These are phyloP conservation scores for Aureobasidium sp. DNA, from an alignment of 2,329 filamentous ascomycete species.

Conservation along the genomic window DNA sequence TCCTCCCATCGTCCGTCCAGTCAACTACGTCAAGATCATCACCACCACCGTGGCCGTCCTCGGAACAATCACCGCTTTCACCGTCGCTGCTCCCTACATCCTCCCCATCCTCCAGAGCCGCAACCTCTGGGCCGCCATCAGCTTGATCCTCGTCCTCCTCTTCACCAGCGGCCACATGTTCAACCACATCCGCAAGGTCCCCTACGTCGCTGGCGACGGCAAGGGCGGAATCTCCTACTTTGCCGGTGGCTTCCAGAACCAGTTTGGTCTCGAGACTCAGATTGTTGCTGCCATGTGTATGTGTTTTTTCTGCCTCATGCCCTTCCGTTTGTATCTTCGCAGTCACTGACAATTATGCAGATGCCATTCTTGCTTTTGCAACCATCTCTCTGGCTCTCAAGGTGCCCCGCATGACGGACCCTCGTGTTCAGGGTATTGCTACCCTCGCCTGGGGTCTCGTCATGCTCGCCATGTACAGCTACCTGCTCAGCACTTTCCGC, in stretches of 20 bases:
- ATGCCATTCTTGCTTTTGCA: conserved; percentile 76
- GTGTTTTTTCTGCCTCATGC: too few species aligned
- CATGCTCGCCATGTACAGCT: conserved; percentile 81
- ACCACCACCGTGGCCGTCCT: conserved; percentile 60
- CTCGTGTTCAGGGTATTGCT: conserved; percentile 68
- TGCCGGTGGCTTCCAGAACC: conserved; percentile 83
- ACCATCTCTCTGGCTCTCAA: conserved; percentile 87
- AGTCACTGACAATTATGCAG: conserved; percentile 39
- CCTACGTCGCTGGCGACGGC: conserved; percentile 80
- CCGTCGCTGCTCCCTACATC: conserved; percentile 68
- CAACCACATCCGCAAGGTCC: conserved; percentile 94
- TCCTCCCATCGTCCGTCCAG: conserved; percentile 69
- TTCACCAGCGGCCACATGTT: conserved; percentile 99
- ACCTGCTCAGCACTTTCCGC: conserved; percentile 87
- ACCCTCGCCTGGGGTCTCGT: conserved; percentile 72
- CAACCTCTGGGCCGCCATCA: conserved; percentile 87
- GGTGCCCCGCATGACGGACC: conserved; percentile 77
- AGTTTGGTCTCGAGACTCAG: conserved; percentile 91
- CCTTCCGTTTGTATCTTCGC: too few species aligned
- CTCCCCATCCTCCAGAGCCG: conserved; percentile 78
- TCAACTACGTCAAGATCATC: conserved; percentile 76
- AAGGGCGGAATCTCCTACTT: conserved; percentile 85
- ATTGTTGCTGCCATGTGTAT: conserved; percentile 84
- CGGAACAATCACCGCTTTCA: conserved; percentile 58
- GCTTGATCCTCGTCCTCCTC: conserved; percentile 77